phyloP scores from a whole-genome alignment of 129 eudicot genomes.

The Smallanthus sonchifolius region DNA sequence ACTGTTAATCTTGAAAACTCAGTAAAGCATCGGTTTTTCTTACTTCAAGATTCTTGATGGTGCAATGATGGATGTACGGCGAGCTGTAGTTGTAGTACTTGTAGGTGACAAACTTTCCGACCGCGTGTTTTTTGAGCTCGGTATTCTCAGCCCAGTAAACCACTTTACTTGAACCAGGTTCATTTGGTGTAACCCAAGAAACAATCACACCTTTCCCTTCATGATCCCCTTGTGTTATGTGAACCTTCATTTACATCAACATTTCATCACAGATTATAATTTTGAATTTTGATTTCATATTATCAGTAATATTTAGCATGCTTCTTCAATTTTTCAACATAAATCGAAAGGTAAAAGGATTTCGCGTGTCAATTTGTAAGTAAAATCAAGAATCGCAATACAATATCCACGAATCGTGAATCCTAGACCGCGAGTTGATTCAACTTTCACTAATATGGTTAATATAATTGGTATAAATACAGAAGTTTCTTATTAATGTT shows the following conservation, averaged over 20 bases:
- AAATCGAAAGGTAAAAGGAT: too few relatives aligned
- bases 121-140: constrained; percentile 26
- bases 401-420: neutral
- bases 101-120: constrained; percentile 58
- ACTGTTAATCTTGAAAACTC: neutral
- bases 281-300: neutral
- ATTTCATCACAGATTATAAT: neutral
- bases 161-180: constrained; percentile 64
- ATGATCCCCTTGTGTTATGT: constrained; percentile 91
- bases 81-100: constrained; percentile 81
- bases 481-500: neutral
- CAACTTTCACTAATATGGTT: neutral
- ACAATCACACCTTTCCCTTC: constrained; percentile 73
- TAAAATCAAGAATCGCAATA: neutral
- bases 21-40: neutral
- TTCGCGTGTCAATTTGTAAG: neutral
- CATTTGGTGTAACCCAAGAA: constrained; percentile 78
- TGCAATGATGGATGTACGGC: constrained; percentile 90
- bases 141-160: constrained; percentile 67
- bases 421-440: neutral
- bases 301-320: neutral
- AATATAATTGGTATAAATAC: neutral
- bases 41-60: constrained; percentile 62
- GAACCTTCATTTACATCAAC: constrained; percentile 51
- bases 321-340: neutral